Conservation (phyloP, 371 early-diverging fungal genomes). For the Mortierella sp. region DNA sequence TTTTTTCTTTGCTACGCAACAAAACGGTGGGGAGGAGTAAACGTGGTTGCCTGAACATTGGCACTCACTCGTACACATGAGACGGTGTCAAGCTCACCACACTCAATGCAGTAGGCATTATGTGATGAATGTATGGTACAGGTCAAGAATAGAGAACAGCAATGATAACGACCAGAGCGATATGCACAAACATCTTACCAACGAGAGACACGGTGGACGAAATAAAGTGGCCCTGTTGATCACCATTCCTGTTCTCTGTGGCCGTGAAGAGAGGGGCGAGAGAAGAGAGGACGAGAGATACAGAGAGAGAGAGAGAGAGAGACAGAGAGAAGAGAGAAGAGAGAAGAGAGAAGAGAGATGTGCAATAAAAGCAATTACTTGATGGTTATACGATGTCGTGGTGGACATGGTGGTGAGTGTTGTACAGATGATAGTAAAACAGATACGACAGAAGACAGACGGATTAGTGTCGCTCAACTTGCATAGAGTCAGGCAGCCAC, state of each 20-base stretch:
- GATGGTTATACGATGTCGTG: too few relatives aligned
- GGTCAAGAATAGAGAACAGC: neutral
- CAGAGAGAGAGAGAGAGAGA: neutral
- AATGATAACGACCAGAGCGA: neutral
- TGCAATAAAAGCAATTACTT: neutral
- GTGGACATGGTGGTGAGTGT: neutral
- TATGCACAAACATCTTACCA: neutral
- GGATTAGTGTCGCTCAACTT: neutral
- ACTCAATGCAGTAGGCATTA: neutral
- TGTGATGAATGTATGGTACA: neutral
- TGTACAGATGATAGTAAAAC: slow-evolving; percentile 7
- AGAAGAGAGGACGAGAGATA: neutral
- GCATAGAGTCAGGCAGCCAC: neutral
- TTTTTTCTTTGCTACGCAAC: too few relatives aligned
- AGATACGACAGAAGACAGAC: too few relatives aligned
- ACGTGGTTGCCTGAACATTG: too few relatives aligned
- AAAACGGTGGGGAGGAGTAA: too few relatives aligned
- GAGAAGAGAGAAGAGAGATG: neutral
- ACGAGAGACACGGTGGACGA: neutral
- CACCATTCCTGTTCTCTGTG: slow-evolving; percentile 1
- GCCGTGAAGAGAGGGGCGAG: neutral
- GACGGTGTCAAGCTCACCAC: too few relatives aligned
- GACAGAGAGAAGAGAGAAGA: neutral
- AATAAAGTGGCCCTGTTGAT: too few relatives aligned
- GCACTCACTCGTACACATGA: too few relatives aligned